phyloP scores from a whole-genome alignment of 495 filamentous ascomycete genomes.

The Cercophora newfieldiana region DNA sequence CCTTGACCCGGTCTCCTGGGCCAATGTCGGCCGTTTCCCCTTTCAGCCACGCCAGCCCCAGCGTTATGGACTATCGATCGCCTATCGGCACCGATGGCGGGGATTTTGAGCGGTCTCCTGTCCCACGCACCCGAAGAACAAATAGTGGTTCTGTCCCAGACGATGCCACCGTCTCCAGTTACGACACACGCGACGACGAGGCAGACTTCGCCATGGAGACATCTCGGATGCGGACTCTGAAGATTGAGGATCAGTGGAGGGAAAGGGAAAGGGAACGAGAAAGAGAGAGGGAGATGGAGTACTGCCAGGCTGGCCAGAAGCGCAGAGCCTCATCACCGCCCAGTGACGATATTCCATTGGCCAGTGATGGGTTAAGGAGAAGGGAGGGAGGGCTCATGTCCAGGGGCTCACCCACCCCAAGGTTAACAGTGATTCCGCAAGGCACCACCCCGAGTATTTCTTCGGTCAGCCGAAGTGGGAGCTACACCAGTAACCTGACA shows the following conservation, averaged over 20 bases:
- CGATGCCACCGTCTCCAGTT: slow-evolving; percentile 42
- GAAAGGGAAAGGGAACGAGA: slow-evolving; percentile 32
- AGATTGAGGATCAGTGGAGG: slow-evolving; percentile 54
- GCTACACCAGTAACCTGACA: slow-evolving; percentile 68
- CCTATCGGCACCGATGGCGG: slow-evolving; percentile 41
- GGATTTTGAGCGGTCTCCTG: slow-evolving; percentile 53
- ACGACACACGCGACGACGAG: slow-evolving; percentile 60
- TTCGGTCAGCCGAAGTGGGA: slow-evolving; percentile 70
- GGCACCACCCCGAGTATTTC: slow-evolving; percentile 74
- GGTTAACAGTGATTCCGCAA: slow-evolving; percentile 58
- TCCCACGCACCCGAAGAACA: slow-evolving; percentile 61
- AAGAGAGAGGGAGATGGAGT: slow-evolving; percentile 38
- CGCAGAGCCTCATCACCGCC: slow-evolving; percentile 80
- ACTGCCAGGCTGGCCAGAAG: slow-evolving; percentile 62
- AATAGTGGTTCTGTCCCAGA: slow-evolving; percentile 45
- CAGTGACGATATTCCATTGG: slow-evolving; percentile 64
- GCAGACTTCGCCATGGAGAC: slow-evolving; percentile 66
- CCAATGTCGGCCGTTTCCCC: slow-evolving; percentile 51
- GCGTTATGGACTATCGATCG: slow-evolving; percentile 48
- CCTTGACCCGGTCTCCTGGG: slow-evolving; percentile 47
- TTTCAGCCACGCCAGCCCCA: slow-evolving; percentile 46
- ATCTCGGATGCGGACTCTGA: slow-evolving; percentile 55
- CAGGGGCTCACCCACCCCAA: slow-evolving; percentile 57
- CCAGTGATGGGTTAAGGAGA: slow-evolving; percentile 66
- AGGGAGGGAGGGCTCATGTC: slow-evolving; percentile 55